A percentile compares a stretch with the other conserved stretches of the same genome.
Conservation (phyloP, 441 rosid genomes). For the Aleurites moluccanus region DNA sequence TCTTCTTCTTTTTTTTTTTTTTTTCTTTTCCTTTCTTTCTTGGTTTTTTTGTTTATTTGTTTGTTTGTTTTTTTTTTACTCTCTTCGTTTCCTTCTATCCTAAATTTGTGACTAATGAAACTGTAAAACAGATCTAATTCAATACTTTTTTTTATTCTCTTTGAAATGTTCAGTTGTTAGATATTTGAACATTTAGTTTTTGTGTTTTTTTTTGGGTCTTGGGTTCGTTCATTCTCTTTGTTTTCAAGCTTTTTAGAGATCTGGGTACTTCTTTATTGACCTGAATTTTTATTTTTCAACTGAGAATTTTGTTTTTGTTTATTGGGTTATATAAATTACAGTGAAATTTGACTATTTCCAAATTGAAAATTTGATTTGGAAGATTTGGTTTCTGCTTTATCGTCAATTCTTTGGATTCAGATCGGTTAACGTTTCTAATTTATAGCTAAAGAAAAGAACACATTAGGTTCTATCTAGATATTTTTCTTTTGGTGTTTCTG, state of each 20-base stretch:
- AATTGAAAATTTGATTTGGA: slow-evolving; percentile 4
- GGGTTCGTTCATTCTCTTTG: background rate
- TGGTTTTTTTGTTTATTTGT: background rate
- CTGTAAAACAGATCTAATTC: slow-evolving; percentile 47
- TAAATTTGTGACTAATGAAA: slow-evolving; percentile 9
- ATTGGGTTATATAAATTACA: background rate
- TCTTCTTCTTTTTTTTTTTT: background rate
- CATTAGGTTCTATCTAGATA: slow-evolving; percentile 13
- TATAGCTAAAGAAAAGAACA: slow-evolving; percentile 1
- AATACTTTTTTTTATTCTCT: slow-evolving; percentile 2
- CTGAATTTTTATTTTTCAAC: slow-evolving; percentile 15
- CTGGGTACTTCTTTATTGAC: slow-evolving; percentile 28
- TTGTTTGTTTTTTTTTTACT: no score
- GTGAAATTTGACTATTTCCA: slow-evolving; percentile 12
- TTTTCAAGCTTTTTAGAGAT: slow-evolving; percentile 43
- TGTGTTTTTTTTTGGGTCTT: background rate
- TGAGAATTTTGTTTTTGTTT: slow-evolving; percentile 6
- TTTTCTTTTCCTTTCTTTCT: background rate
- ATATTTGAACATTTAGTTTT: background rate
- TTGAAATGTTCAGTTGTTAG: background rate
- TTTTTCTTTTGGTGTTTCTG: slow-evolving; percentile 13
- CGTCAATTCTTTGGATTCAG: slow-evolving; percentile 35
- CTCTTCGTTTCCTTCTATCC: slow-evolving; percentile 3
- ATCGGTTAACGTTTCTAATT: slow-evolving; percentile 17
- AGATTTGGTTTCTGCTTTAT: slow-evolving; percentile 29